These are phyloP conservation scores for Backusella parvicylindrica DNA, from an alignment of 192 early-diverging fungal genomes.

Conservation along the genomic window DNA sequence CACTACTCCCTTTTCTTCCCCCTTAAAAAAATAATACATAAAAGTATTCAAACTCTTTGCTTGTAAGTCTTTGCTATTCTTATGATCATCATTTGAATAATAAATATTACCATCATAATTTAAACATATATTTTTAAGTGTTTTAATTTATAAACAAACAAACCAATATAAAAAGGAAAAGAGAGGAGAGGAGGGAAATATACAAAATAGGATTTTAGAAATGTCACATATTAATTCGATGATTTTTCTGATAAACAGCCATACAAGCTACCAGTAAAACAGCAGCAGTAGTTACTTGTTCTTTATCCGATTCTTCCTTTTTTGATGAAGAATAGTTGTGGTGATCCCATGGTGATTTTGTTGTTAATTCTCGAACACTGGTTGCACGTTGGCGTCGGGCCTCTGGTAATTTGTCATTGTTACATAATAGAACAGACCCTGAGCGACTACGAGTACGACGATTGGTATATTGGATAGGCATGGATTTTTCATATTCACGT, in stretches of 20 bases:
- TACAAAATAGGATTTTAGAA: neutral
- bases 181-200: neutral
- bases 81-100: too few species aligned
- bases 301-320: neutral
- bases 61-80: too few species aligned
- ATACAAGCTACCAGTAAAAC: neutral
- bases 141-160: neutral
- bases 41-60: too few species aligned
- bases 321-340: neutral
- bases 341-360: neutral
- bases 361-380: neutral
- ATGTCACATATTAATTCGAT: neutral
- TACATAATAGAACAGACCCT: neutral
- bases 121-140: neutral
- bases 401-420: neutral
- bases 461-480: neutral
- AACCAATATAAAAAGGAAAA: neutral
- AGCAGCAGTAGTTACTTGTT: neutral
- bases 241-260: neutral
- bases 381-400: neutral
- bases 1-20: too few species aligned
- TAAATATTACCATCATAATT: too few species aligned
- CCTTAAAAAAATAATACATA: too few species aligned
- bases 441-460: neutral
- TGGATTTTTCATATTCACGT: slow-evolving; percentile 56